Conservation (phyloP, 2,329 filamentous ascomycete genomes). For the Trichoderma aggressivum region DNA sequence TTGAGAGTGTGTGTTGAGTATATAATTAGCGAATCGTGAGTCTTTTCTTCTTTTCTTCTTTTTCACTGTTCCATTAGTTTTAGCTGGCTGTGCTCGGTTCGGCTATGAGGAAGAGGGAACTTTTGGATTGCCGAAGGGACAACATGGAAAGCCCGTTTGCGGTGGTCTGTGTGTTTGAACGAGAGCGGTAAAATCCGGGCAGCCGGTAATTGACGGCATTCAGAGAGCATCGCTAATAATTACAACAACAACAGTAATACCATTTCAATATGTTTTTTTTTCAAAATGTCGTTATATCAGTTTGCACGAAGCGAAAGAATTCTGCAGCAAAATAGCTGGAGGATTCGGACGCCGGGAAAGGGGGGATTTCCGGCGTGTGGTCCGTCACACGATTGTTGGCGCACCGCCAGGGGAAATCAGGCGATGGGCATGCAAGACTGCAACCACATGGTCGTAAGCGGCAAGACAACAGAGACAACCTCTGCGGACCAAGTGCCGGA, state of each 20-base stretch:
- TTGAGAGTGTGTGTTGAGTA: background rate
- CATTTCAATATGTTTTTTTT: background rate
- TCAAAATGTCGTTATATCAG: background rate
- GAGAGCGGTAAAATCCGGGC: background rate
- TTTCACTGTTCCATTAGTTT: background rate
- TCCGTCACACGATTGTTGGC: background rate
- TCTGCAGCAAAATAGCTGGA: too few species aligned
- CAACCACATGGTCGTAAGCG: background rate
- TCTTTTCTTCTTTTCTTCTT: too few species aligned
- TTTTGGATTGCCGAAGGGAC: background rate
- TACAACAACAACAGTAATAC: background rate
- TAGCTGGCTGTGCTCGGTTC: background rate
- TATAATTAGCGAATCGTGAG: background rate
- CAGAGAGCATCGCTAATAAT: background rate
- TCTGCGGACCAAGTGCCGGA: background rate
- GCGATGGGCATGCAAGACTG: background rate
- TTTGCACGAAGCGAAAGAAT: background rate
- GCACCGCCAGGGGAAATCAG: slow-evolving; percentile 5
- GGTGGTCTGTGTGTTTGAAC: background rate
- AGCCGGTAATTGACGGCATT: slow-evolving; percentile 10
- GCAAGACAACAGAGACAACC: background rate
- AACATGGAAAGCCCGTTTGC: background rate
- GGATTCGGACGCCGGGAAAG: background rate
- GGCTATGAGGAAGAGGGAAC: background rate
- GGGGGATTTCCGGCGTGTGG: background rate